Base-by-base conservation (phyloP, 2,329 filamentous ascomycete genomes). In the Didymella segeticola region DNA sequence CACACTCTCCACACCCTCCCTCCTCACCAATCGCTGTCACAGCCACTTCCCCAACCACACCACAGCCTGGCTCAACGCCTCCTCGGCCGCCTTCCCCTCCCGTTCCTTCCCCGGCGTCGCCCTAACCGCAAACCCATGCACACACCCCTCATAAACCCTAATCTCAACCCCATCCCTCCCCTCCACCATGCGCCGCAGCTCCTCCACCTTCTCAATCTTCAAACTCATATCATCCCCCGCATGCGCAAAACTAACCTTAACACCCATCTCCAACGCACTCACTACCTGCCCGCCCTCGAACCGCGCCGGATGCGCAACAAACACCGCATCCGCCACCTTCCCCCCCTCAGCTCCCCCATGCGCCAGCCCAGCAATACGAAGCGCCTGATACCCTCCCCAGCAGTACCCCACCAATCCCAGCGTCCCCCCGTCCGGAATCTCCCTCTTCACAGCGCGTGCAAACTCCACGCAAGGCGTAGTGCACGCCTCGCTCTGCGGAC, bases 71-170 rank as follows among this genome's bases (percentile, higher is more conserved):
- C 27, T 47, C 48, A 62, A 59, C 17, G 67, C 65, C 30, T 60
- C 61, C 34, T 66, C 67, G 5, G 65, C 62, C 15, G 53, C 61
- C 9, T 56, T 43, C 3, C 30, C 58, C 27, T 66, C 63, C 31
- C 20, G 49, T 31, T 62, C 49, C 52, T 47, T 56, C 15, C 57
- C 64, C 1, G 63, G 60, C 36, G 47, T 61, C 26, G 61, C 61
- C 31, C 67, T 53, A 1, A 67, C 66, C 6, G 66, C 63, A 58
- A 68, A 68, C 1, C 67, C 67, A 61, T 68, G 67, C 6, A 12
- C 47, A 29, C 51, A 55, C 4, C 45, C 59, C 53, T 63, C 52
- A 39, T 64, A 69, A 6, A 51, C 53, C 36, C 37, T 62, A 34
- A 68, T 31, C 50, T 67, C 47, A 52, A 60, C 62, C n/a, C 50